A percentile compares a stretch with the other conserved stretches of the same genome.
These are phyloP conservation scores for Elymus sibiricus DNA, from an alignment of 176 grass and related monocot genomes.

Conservation along the genomic window DNA sequence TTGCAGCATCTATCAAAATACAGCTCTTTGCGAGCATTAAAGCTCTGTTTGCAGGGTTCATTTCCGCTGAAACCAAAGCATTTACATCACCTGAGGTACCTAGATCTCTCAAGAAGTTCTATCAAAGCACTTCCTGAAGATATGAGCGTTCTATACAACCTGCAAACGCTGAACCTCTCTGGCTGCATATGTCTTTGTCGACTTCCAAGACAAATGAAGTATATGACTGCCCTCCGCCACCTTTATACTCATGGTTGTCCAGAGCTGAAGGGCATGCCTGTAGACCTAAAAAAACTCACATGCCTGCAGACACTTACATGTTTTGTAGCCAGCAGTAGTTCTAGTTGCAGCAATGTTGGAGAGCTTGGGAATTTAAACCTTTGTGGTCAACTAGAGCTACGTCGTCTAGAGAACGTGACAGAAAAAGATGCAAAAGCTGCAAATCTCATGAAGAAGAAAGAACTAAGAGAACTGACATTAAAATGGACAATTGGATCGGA, in stretches of 20 bases:
- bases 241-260: not conserved
- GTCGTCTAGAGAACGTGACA: not conserved
- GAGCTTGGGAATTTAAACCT: constrained; percentile 16
- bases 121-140: not conserved
- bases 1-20: not conserved
- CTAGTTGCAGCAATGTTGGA: not conserved
- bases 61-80: not conserved
- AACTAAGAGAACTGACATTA: not conserved
- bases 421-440: not conserved
- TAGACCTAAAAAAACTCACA: not conserved
- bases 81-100: not conserved
- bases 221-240: constrained; percentile 1
- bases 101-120: not conserved
- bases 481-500: not conserved
- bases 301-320: constrained; percentile 7
- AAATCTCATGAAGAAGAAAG: not conserved
- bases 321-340: not conserved
- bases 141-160: not conserved
- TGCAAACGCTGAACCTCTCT: not conserved
- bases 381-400: not conserved
- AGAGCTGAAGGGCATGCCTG: not conserved
- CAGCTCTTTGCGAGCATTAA: not conserved
- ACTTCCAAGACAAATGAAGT: constrained; percentile 20
- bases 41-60: accelerated
- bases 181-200: not conserved